phyloP scores from a whole-genome alignment of 352 stramenopile species.

The Phytophthora ohioensis region DNA sequence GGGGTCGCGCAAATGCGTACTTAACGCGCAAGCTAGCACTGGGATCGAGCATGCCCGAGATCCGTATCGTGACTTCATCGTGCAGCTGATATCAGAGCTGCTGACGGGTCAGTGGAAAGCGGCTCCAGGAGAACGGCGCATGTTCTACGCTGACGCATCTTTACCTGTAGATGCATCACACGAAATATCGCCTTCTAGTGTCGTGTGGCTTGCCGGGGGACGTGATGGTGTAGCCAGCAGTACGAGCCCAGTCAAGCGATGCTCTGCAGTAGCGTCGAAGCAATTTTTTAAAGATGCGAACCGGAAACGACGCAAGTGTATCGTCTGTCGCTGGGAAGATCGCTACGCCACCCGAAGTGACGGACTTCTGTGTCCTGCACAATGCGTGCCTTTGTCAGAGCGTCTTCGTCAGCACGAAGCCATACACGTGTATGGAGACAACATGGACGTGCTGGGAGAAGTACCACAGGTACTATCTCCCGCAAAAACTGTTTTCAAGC shows the following conservation, averaged over 20 bases:
- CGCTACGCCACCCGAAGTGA: too few relatives aligned
- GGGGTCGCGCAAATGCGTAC: slow-evolving; percentile 32
- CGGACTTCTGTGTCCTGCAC: neutral
- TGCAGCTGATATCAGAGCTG: neutral
- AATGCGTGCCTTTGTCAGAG: too few relatives aligned
- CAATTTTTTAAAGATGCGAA: slow-evolving; percentile 4
- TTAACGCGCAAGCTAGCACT: slow-evolving; percentile 13
- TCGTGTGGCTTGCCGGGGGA: neutral
- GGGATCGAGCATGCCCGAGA: neutral
- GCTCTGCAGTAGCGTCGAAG: slow-evolving; percentile 8
- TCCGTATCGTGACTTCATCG: neutral
- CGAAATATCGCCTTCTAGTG: neutral
- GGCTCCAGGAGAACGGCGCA: slow-evolving; percentile 2
- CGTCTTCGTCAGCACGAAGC: neutral
- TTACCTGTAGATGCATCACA: too few relatives aligned
- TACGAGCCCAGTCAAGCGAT: neutral
- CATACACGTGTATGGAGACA: neutral
- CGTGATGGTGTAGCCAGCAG: slow-evolving; percentile 1
- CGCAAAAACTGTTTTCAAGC: neutral
- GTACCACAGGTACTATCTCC: slow-evolving; percentile 1
- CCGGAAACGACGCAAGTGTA: slow-evolving; percentile 3
- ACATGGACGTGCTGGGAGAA: slow-evolving; percentile 12
- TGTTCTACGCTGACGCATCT: neutral
- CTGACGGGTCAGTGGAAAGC: slow-evolving; percentile 4
- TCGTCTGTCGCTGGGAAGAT: neutral